Conservation (phyloP, 257 asterid species). For the Plectranthus barbatus region DNA sequence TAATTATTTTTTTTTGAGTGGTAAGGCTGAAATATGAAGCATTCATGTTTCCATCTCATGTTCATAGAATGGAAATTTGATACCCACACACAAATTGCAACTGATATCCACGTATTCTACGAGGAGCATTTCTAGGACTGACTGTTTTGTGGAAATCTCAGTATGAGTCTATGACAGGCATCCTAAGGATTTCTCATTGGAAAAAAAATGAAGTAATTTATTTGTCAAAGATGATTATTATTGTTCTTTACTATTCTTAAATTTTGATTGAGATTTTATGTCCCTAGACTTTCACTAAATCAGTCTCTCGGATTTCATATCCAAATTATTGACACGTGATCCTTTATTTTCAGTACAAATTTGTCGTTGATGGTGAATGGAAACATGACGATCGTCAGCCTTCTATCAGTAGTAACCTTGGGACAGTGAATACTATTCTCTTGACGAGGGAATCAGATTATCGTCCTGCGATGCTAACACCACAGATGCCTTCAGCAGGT, state of each 20-base stretch:
- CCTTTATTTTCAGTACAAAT: conserved; percentile 61
- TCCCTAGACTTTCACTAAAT: background rate
- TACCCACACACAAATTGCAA: too few species aligned
- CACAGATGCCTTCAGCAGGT: conserved; percentile 46
- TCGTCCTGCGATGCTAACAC: conserved; percentile 32
- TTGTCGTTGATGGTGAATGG: conserved; percentile 96
- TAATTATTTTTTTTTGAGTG: background rate
- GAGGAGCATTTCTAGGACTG: background rate
- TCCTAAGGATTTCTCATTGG: background rate
- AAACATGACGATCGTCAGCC: conserved; percentile 88
- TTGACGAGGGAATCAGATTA: conserved; percentile 54
- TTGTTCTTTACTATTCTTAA: background rate
- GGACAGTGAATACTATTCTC: conserved; percentile 72
- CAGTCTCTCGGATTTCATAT: background rate
- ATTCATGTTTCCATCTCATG: background rate
- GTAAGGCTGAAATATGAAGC: background rate
- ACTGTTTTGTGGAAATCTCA: background rate
- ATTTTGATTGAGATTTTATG: background rate
- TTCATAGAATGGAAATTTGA: background rate
- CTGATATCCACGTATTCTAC: background rate
- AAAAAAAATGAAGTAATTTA: background rate
- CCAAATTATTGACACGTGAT: background rate
- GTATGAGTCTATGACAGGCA: background rate
- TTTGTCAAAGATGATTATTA: background rate
- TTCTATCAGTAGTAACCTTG: conserved; percentile 54